These are phyloP conservation scores for Candida tropicalis DNA, from an alignment of 1,139 yeast genomes.

Conservation along the genomic window DNA sequence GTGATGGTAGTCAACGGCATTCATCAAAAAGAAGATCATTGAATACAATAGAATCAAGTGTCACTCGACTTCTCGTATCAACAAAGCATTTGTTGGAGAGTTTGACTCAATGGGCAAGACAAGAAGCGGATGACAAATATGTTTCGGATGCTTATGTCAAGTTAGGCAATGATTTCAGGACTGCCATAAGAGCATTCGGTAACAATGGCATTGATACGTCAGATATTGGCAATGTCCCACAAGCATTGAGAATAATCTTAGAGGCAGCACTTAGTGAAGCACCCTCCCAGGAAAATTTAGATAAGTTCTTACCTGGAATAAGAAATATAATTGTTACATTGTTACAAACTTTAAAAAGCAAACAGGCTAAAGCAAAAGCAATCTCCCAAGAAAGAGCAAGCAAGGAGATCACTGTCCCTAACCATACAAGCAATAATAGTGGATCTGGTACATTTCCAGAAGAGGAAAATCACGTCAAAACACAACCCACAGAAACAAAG, in stretches of 20 bases:
- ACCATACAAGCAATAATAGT: neutral
- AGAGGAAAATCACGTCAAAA: neutral
- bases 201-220: slow-evolving; percentile 45
- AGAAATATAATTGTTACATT: slow-evolving; percentile 84
- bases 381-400: slow-evolving; percentile 28
- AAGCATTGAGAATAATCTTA: slow-evolving; percentile 61
- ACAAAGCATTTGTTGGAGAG: slow-evolving; percentile 86
- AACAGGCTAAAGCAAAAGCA: slow-evolving; percentile 60
- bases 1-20: slow-evolving; percentile 1
- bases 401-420: neutral
- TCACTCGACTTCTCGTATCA: slow-evolving; percentile 79
- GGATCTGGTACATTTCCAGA: neutral
- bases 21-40: slow-evolving; percentile 35
- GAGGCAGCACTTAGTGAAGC: slow-evolving; percentile 87
- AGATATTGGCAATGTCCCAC: slow-evolving; percentile 47
- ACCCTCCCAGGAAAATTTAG: slow-evolving; percentile 83
- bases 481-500: neutral
- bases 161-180: slow-evolving; percentile 90
- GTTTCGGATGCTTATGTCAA: slow-evolving; percentile 93
- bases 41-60: slow-evolving; percentile 79
- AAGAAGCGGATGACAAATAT: slow-evolving; percentile 73
- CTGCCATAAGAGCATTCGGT: slow-evolving; percentile 63
- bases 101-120: slow-evolving; percentile 88
- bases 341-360: slow-evolving; percentile 76
- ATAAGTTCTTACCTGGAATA: slow-evolving; percentile 79